Base-by-base conservation (phyloP, 129 eudicot genomes). In the Pittosporum tobira region DNA sequence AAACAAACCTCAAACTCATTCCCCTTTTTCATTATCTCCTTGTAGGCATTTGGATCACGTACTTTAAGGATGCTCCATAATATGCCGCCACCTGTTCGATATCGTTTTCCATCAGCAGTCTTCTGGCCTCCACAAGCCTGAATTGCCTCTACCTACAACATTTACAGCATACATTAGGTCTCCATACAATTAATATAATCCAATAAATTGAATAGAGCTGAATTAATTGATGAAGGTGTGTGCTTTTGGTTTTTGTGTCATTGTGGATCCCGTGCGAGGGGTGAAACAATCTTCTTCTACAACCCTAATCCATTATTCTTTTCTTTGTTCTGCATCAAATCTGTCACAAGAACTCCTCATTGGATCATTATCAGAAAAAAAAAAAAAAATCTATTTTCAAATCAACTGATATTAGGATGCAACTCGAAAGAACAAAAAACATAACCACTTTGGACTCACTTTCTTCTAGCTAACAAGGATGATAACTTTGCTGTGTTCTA, bases 101-200 rank as follows among this genome's bases (percentile, higher is more conserved):
- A 53, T 26, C 99, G 94, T 36, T 64, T 63, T 25, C 88, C 96
- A 76, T 79, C 90, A 52, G 76, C 74, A 59, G 94, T 87, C 80
- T 81, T 91, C 76, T 91, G 99, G 49, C 99, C 99, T 46, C 99
- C 96, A 66, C 99, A 87, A 61, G 96, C 74, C 69, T 91, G 99
- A 72, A 91, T 81, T 42, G 94, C 96, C 61, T 83, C 94, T 62
- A 91, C 99, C 96, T 91, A 80, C 20, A 34, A 48, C 25, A 20
- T 9, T 16, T 62, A 18, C 38, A 24, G 2, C 30, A 42, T n/a
- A n/a, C 51, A 45, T 40, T 60, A 43, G n/a, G n/a, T n/a, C n/a
- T n/a, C n/a, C n/a, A n/a, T n/a, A n/a, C n/a, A n/a, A n/a, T n/a
- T n/a, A n/a, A n/a, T n/a, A n/a, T n/a, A n/a, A n/a, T n/a, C n/a